Evolutionary conservation across 768 basidiomycete species (phyloP).

Genomic region (Nidularia sp.): DNA sequence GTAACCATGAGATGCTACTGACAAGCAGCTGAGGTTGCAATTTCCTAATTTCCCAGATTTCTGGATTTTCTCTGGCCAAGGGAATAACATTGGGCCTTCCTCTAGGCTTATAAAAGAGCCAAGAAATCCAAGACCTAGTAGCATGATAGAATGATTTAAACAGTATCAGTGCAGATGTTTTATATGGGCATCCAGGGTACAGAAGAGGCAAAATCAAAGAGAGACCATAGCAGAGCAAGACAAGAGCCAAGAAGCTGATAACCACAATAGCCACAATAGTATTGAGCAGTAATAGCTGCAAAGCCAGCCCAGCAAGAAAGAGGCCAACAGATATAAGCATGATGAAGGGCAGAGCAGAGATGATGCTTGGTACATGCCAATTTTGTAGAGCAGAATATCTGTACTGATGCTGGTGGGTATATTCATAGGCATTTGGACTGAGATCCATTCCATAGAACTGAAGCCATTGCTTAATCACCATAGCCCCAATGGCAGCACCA

Average conservation of each 20-base stretch:
- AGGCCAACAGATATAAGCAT: constrained; percentile 16
- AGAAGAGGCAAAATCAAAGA: constrained; percentile 8
- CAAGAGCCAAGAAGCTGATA: constrained; percentile 4
- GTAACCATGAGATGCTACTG: constrained; percentile 5
- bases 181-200: constrained; percentile 11
- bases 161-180: constrained; percentile 7
- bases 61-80: background rate
- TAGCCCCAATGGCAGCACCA: constrained; percentile 13
- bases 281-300: constrained; percentile 10
- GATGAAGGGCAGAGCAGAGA: constrained; percentile 12
- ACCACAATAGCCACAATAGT: constrained; percentile 4
- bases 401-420: constrained; percentile 11
- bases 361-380: constrained; percentile 15
- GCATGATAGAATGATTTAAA: constrained; percentile 1
- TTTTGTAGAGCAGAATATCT: constrained; percentile 9
- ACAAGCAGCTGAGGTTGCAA: constrained; percentile 4
- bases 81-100: background rate
- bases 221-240: constrained; percentile 6
- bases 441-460: constrained; percentile 9
- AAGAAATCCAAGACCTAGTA: background rate
- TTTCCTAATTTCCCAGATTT: constrained; percentile 5
- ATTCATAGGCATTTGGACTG: constrained; percentile 9
- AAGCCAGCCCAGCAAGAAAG: constrained; percentile 11
- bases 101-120: background rate
- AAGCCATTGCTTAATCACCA: constrained; percentile 15